Evolutionary conservation across 352 stramenopile species (phyloP).

Genomic region (Pythium plurisporium): DNA sequence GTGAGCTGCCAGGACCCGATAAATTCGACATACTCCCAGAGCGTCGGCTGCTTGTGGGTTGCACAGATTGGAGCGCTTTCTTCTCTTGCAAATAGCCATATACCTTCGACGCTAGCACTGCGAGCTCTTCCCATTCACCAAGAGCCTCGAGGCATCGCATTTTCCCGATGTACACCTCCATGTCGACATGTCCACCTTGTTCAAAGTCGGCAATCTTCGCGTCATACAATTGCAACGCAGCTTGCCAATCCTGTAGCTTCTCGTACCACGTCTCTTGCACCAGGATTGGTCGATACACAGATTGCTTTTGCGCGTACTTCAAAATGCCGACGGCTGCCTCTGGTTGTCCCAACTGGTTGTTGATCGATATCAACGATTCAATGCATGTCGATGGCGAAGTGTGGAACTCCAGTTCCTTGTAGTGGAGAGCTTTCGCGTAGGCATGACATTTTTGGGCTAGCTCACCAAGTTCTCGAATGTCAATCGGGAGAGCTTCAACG

Average conservation of each 20-base stretch:
- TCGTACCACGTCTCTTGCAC: slow-evolving; percentile 97
- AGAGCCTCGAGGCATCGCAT: slow-evolving; percentile 98
- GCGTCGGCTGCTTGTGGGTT: background rate
- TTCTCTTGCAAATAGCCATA: slow-evolving; percentile 16
- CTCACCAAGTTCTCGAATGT: slow-evolving; percentile 95
- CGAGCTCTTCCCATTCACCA: slow-evolving; percentile 87
- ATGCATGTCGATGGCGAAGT: slow-evolving; percentile 91
- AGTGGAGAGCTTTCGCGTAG: slow-evolving; percentile 98
- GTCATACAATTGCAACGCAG: slow-evolving; percentile 95
- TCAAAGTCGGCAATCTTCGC: slow-evolving; percentile 69
- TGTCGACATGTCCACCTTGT: slow-evolving; percentile 42
- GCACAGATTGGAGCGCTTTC: slow-evolving; percentile 4
- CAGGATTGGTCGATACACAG: slow-evolving; percentile 69
- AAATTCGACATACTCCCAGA: slow-evolving; percentile 5
- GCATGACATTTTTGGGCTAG: slow-evolving; percentile 98
- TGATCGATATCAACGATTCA: slow-evolving; percentile 98
- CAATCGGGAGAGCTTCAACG: slow-evolving; percentile 95
- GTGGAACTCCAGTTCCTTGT: slow-evolving; percentile 98
- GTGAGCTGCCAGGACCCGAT: background rate
- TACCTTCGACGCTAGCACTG: slow-evolving; percentile 39
- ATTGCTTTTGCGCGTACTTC: slow-evolving; percentile 90
- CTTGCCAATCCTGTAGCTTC: slow-evolving; percentile 97
- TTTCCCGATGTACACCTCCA: slow-evolving; percentile 95
- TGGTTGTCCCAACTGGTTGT: slow-evolving; percentile 95
- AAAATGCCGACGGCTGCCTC: slow-evolving; percentile 98